phyloP scores from a whole-genome alignment of 768 basidiomycete species.

The Phaeotremella skinneri region DNA sequence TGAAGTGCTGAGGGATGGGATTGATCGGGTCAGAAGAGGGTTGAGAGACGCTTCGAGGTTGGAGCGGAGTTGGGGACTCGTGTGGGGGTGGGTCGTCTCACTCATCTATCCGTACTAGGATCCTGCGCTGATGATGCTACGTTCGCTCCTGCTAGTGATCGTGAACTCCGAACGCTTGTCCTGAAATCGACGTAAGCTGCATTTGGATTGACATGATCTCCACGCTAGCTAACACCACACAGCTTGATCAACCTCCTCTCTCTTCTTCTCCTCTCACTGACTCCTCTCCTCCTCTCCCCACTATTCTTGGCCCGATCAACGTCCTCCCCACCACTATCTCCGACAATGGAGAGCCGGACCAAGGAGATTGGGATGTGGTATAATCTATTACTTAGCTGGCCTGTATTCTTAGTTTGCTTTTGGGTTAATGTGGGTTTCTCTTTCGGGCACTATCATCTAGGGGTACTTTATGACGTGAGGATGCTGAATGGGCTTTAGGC shows the following conservation, averaged over 20 bases:
- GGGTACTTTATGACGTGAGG: slow-evolving; percentile 1
- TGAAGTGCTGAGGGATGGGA: slow-evolving; percentile 3
- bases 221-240: not conserved
- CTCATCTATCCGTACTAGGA: too few relatives aligned
- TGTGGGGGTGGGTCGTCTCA: slow-evolving; percentile 40
- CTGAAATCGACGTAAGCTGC: slow-evolving; percentile 43
- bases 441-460: not conserved
- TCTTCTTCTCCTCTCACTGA: slow-evolving; percentile 45
- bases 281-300: slow-evolving; percentile 44
- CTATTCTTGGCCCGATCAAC: slow-evolving; percentile 19
- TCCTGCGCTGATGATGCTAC: not conserved
- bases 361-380: slow-evolving; percentile 45
- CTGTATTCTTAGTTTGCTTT: slow-evolving; percentile 48
- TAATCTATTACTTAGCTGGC: slow-evolving; percentile 46
- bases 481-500: slow-evolving; percentile 17
- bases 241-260: slow-evolving; percentile 51
- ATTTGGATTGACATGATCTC: not conserved
- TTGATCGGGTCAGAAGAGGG: slow-evolving; percentile 28
- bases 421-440: slow-evolving; percentile 44
- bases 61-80: slow-evolving; percentile 39
- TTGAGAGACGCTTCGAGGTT: slow-evolving; percentile 40
- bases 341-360: slow-evolving; percentile 23
- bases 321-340: slow-evolving; percentile 17
- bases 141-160: slow-evolving; percentile 38
- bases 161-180: slow-evolving; percentile 41